phyloP scores from a whole-genome alignment of 176 grass and related monocot genomes.

The Elaeis guineensis region DNA sequence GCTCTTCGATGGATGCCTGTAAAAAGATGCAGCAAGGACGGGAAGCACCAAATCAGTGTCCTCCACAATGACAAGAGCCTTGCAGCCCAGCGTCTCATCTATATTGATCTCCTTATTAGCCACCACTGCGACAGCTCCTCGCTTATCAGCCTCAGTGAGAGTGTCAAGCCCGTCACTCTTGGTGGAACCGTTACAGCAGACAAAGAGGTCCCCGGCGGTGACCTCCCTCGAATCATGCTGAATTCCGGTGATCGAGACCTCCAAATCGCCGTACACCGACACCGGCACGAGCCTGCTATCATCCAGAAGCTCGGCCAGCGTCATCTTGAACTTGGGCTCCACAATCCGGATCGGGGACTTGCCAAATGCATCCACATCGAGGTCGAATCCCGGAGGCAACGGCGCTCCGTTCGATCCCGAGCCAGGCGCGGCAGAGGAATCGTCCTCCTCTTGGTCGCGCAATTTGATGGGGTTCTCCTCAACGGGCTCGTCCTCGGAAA shows the following conservation, averaged over 20 bases:
- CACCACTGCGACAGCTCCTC: slow-evolving; percentile 75
- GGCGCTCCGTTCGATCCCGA: not conserved
- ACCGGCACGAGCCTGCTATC: slow-evolving; percentile 89
- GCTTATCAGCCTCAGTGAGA: slow-evolving; percentile 87
- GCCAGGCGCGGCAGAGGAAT: slow-evolving; percentile 11
- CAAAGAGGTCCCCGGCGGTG: slow-evolving; percentile 61
- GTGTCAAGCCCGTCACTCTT: slow-evolving; percentile 32
- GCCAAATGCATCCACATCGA: slow-evolving; percentile 53
- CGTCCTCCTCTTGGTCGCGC: slow-evolving; percentile 4
- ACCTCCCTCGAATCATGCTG: slow-evolving; percentile 68
- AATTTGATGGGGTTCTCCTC: not conserved
- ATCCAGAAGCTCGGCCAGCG: slow-evolving; percentile 83
- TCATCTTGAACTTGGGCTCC: slow-evolving; percentile 77
- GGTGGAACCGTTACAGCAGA: slow-evolving; percentile 44
- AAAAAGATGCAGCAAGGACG: slow-evolving; percentile 67
- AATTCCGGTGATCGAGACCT: slow-evolving; percentile 64
- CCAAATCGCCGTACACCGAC: slow-evolving; percentile 72
- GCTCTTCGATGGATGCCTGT: slow-evolving; percentile 52
- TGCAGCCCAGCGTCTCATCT: slow-evolving; percentile 77
- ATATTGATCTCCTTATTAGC: slow-evolving; percentile 84
- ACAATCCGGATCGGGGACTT: slow-evolving; percentile 33
- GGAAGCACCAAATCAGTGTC: slow-evolving; percentile 42
- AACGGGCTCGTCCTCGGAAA: slow-evolving; percentile 16
- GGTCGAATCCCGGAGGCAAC: slow-evolving; percentile 21
- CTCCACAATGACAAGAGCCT: slow-evolving; percentile 80